phyloP scores from a whole-genome alignment of 2,329 filamentous ascomycete genomes.

The Diaporthe humulicola region DNA sequence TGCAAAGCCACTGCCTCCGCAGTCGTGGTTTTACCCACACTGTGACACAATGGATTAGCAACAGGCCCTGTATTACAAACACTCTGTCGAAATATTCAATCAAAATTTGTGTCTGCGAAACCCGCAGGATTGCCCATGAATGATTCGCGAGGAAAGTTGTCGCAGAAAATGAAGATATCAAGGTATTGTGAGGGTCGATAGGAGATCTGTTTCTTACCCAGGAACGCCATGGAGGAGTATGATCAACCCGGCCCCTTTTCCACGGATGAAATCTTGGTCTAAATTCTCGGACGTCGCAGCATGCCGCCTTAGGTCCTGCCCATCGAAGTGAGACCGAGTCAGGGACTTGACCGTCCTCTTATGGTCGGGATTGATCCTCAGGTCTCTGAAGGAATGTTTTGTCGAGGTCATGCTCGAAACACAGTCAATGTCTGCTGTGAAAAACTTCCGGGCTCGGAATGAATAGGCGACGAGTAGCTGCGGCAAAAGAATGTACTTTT shows the following conservation, averaged over 20 bases:
- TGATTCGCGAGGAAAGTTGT: rapidly evolving
- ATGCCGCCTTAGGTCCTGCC: neutral
- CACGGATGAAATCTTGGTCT: constrained; percentile 36
- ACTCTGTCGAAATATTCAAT: too few relatives aligned
- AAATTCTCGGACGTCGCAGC: neutral
- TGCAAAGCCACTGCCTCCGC: constrained; percentile 43
- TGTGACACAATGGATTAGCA: neutral
- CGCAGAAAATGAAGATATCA: too few relatives aligned
- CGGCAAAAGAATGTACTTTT: constrained; percentile 7
- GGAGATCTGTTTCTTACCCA: constrained; percentile 34
- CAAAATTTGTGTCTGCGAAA: too few relatives aligned
- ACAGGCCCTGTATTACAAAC: neutral
- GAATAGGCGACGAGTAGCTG: constrained; percentile 19
- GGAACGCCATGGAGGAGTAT: constrained; percentile 29
- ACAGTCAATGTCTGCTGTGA: constrained; percentile 24
- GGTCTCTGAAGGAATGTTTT: neutral
- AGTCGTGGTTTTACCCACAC: constrained; percentile 44
- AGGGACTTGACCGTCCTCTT: constrained; percentile 30
- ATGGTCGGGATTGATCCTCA: constrained; percentile 12
- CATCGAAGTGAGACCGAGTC: constrained; percentile 24
- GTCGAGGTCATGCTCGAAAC: neutral
- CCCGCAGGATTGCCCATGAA: neutral
- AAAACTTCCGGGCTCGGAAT: constrained; percentile 29
- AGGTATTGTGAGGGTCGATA: neutral
- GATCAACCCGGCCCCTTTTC: constrained; percentile 46